Evolutionary conservation across 371 early-diverging fungal genomes (phyloP), one percentile per base, ranked within the genome.

Genomic region (Capniomyces stellatus): DNA sequence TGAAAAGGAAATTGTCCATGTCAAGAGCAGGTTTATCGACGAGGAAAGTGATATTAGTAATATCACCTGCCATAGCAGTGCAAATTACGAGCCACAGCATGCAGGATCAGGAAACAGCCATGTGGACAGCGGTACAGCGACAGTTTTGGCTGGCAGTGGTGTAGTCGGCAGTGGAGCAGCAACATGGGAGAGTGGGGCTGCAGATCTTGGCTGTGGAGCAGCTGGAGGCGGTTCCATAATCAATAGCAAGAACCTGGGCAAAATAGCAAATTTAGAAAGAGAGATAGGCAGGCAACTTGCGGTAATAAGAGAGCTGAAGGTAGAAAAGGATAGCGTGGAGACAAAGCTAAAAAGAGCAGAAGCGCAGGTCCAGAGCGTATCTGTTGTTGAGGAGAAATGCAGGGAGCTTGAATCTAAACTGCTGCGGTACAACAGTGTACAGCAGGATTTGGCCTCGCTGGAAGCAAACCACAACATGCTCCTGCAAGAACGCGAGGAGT

Each of bases 401-500:
- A 35, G 41, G 4, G 55, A 63, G n/a, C 63, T 75, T 19, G 64
- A 63, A 28, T 48, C 55, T 51, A 72, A 72, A 51, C 44, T 74
- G 10, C 40, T 46, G 23, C 51, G 55, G 18, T 53, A 70, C 30
- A 49, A 48, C 27, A 47, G 27, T 8, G 52, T 63, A 27, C 73
- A 63, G 8, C 44, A 43, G 1, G 58, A 51, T 21, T 46, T 58
- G 15, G 64, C 66, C 0, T 57, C 52, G 22, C 48, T 64, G 10
- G 64, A 66, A 55, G 60, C 64, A 8, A 66, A 66, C 54, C 22
- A 64, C 3, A 23, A 42, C 12, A 43, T 42, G 10, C 48, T 76
- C 27, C 35, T 43, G 28, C 66, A 70, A 31, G 76, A 78, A 58
- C 67, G 69, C 52, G 60, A 55, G 46, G 61, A 64, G 44, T 78